Evolutionary conservation across 306 rosid species (phyloP), one percentile per base, ranked within the genome.

Genomic region (Astragalus glycyphyllos): DNA sequence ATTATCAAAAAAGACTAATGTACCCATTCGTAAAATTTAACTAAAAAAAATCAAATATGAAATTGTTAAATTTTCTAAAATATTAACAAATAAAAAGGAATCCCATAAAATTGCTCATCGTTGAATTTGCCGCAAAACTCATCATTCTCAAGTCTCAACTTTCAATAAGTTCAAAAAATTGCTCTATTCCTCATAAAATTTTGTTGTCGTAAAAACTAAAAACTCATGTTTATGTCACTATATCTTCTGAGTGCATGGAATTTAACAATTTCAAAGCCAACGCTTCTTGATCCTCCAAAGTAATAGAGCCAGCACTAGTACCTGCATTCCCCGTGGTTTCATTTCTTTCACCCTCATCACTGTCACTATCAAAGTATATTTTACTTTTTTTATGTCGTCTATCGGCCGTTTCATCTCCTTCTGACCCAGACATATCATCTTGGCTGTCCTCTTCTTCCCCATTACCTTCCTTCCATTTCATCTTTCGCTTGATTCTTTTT

Each of bases 231-330:
- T 16, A 41, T 34, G 4, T 26, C 31, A 26, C 31, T 26, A 47
- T 10, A 62, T 62, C 59, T 68, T 76, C 77, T 16, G 86, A 57
- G 72, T 84, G 92, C 96, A 90, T 81, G 67, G 97, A 85, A 60
- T 67, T 79, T 58, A 95, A 58, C 66, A 91, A 41, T 63, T 87
- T 90, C 77, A 90, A 86, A 75, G 99, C 97, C 76, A 91, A 50
- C 16, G 90, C 92, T 74, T 89, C 96, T 82, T 89, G 97, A 62
- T 86, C 89, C 59, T 59, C 86, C 75, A 89, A 73, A 42, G 89
- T 73, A 47, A 82, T 54, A 12, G 83, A 49, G 34, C 68, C 73
- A 12, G 81, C 65, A 46, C 6, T n/a, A 3, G 58, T 46, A 31
- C 65, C 79, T 20, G 55, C 65, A 40, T 72, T 69, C 8, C 65